These are phyloP conservation scores for bread wheat (Triticum aestivum) DNA, from an alignment of 176 grass and related monocot genomes.

Conservation along the genomic window IWGSC_CS_RefSeq_v2.1 NC_057806.1:122486441-122486940, in stretches of 20 bases:
- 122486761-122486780: neutral
- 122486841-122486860: neutral
- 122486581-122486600: neutral
- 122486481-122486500: neutral
- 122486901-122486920: neutral
- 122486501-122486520: neutral
- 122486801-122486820: neutral
- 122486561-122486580: neutral
- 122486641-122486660: neutral
- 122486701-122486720: neutral
- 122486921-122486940: neutral
- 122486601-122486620: neutral
- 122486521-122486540: slow-evolving; percentile 1
- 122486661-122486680: neutral
- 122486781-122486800: neutral
- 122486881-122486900: neutral
- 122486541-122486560: neutral
- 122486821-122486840: neutral
- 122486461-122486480: neutral
- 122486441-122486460: neutral
- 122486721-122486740: neutral
- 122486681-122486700: neutral
- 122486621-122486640: neutral
- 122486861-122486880: neutral
- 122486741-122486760: neutral